Base-by-base conservation (phyloP, 2,329 filamentous ascomycete species). In the Hortaea werneckii region DNA sequence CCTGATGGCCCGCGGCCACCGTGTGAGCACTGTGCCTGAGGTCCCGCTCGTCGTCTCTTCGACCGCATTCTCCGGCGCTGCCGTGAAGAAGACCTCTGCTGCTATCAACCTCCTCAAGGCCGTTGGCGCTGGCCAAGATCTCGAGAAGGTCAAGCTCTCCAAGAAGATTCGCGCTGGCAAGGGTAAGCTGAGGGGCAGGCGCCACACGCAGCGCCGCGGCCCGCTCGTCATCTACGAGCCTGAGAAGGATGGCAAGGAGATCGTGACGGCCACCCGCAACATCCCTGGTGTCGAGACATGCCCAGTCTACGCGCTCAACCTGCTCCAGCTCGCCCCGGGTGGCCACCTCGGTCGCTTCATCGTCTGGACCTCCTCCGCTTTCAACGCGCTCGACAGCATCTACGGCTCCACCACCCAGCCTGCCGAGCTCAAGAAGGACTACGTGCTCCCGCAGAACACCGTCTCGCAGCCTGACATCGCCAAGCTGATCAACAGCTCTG, bases 291-390 rank as follows among this genome's bases (percentile, higher is more conserved):
- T 96, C 60, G 92, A 98, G 85, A 95, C 88, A 58, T 89, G 79
- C 67, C 83, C 89, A 61, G 89, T 95, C 72, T 89, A 84, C 75
- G 77, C 87, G 58, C 82, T 98, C 66, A 95, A 96, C 82, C 89
- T 96, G 66, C 87, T 98, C 71, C 92, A 98, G 80, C 87, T 98
- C 69, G 92, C 92, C 59, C 92, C 92, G 61, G 92, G 92, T 80
- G 94, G 92, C 66, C 92, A 98, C 77, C 86, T 98, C 63, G 92
- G 92, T 64, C 92, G 92, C 67, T 98, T 98, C 82, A 81, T 98
- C 72, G 80, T 98, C 80, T 98, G 92, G 92, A 92, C 92, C 64
- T 98, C 94, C 44, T 79, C 87, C 58, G 92, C 92, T 57, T 96
- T 98, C 80, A 83, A 88, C 75, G 87, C 90, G 57, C 87, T 98